phyloP scores from a whole-genome alignment of 2,329 filamentous ascomycete species.

The Apiospora saccharicola region DNA sequence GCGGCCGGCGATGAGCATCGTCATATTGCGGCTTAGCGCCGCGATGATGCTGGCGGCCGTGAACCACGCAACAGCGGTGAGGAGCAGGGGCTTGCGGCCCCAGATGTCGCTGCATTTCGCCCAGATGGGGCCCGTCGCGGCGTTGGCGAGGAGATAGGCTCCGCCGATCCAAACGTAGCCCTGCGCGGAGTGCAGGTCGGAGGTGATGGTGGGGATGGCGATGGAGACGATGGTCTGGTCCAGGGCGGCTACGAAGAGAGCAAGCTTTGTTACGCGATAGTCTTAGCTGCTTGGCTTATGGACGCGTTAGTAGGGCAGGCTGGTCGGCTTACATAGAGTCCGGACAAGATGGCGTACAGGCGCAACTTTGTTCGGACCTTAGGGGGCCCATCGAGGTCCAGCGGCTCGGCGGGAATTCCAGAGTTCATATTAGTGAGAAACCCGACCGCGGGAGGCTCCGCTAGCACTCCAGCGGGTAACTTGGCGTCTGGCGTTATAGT shows the following conservation, averaged over 20 bases:
- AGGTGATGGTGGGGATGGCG: constrained; percentile 63
- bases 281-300: too few relatives aligned
- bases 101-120: constrained; percentile 32
- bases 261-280: constrained; percentile 38
- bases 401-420: constrained; percentile 27
- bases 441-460: constrained; percentile 9
- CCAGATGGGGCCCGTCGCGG: constrained; percentile 61
- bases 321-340: constrained; percentile 34
- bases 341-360: constrained; percentile 34
- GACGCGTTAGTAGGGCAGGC: background rate
- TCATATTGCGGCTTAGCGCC: constrained; percentile 48
- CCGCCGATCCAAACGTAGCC: constrained; percentile 77
- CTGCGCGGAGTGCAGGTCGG: constrained; percentile 63
- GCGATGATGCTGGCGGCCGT: constrained; percentile 31
- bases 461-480: constrained; percentile 19
- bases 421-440: constrained; percentile 6
- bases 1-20: constrained; percentile 51
- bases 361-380: constrained; percentile 37
- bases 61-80: constrained; percentile 30
- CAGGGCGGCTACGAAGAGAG: constrained; percentile 67
- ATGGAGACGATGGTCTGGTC: constrained; percentile 72
- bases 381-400: constrained; percentile 31
- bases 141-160: constrained; percentile 71
- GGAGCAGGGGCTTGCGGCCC: constrained; percentile 30
- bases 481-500: background rate